Evolutionary conservation across 139 green algal species (phyloP).

Genomic region (Pedinophyceae sp.): DNA sequence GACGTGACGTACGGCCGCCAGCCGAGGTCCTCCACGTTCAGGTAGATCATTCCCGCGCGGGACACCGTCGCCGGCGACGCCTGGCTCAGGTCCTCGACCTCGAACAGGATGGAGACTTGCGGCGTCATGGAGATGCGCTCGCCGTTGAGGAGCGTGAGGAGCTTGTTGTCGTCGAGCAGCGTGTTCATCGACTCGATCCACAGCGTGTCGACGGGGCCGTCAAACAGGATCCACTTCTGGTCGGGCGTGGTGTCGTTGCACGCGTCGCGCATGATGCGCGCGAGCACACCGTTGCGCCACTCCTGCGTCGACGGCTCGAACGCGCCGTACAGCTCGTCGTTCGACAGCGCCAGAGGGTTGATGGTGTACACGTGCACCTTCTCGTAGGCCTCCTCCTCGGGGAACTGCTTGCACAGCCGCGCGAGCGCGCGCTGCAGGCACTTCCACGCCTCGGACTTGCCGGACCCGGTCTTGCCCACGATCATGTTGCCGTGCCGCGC

Average conservation of each 20-base stretch:
- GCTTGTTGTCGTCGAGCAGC: conserved; percentile 67
- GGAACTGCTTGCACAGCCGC: conserved; percentile 38
- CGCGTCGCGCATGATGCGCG: conserved; percentile 47
- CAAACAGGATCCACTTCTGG: conserved; percentile 66
- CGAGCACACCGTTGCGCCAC: conserved; percentile 57
- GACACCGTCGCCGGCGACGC: conserved; percentile 51
- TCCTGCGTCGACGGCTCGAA: conserved; percentile 55
- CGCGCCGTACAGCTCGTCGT: conserved; percentile 68
- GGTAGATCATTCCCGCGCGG: conserved; percentile 66
- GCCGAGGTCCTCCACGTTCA: conserved; percentile 67
- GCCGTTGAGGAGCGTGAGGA: conserved; percentile 52
- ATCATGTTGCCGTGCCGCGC: conserved; percentile 84
- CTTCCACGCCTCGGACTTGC: conserved; percentile 67
- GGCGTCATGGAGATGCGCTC: conserved; percentile 60
- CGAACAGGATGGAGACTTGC: conserved; percentile 59
- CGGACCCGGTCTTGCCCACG: conserved; percentile 62
- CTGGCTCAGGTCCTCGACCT: conserved; percentile 64
- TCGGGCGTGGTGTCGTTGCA: conserved; percentile 46
- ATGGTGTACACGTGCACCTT: conserved; percentile 63
- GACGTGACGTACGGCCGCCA: conserved; percentile 47
- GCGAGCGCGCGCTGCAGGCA: conserved; percentile 43
- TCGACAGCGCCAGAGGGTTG: conserved; percentile 64
- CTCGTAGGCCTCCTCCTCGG: conserved; percentile 41
- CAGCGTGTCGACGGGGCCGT: conserved; percentile 67
- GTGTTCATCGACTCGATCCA: conserved; percentile 81